A percentile compares a stretch with the other conserved stretches of the same genome.
Evolutionary conservation across 2,329 filamentous ascomycete genomes (phyloP).

Genomic region (Sphaerulina populicola): DNA sequence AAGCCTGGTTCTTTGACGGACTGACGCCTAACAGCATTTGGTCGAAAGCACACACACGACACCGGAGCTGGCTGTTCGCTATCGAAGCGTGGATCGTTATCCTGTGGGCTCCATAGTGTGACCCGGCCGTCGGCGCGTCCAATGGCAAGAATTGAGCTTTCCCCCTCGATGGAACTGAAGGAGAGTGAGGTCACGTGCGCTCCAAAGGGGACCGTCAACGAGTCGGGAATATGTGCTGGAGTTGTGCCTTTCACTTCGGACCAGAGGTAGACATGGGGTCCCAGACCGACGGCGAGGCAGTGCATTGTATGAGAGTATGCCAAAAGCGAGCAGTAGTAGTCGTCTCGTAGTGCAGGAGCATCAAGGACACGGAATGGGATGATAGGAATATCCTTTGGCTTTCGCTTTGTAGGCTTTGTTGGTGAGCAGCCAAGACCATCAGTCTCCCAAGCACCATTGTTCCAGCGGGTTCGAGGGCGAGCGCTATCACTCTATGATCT

Average conservation of each 20-base stretch:
- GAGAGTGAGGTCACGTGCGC: slow-evolving; percentile 70
- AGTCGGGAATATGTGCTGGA: slow-evolving; percentile 38
- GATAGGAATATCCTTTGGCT: slow-evolving; percentile 25
- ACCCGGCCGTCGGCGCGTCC: slow-evolving; percentile 71
- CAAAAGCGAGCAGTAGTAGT: slow-evolving; percentile 89
- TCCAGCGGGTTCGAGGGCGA: slow-evolving; percentile 15
- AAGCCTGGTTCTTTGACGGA: slow-evolving; percentile 45
- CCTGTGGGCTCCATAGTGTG: slow-evolving; percentile 67
- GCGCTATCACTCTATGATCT: slow-evolving; percentile 11
- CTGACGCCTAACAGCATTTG: slow-evolving; percentile 46
- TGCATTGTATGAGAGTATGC: slow-evolving; percentile 70
- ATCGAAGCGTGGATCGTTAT: slow-evolving; percentile 63
- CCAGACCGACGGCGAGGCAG: slow-evolving; percentile 75
- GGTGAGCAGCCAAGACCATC: slow-evolving; percentile 8
- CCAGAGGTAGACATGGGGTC: slow-evolving; percentile 77
- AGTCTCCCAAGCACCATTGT: slow-evolving; percentile 21
- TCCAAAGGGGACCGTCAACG: slow-evolving; percentile 44
- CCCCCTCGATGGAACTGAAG: slow-evolving; percentile 73
- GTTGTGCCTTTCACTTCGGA: slow-evolving; percentile 57
- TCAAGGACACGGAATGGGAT: slow-evolving; percentile 57
- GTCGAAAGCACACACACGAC: slow-evolving; percentile 74
- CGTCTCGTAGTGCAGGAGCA: slow-evolving; percentile 79
- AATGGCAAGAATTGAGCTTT: slow-evolving; percentile 72
- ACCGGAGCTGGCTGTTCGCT: slow-evolving; percentile 63
- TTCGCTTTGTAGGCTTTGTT: slow-evolving; percentile 11